These are phyloP conservation scores for Lasiodiplodia sp. DNA, from an alignment of 2,329 filamentous ascomycete species.

Conservation along the genomic window DNA sequence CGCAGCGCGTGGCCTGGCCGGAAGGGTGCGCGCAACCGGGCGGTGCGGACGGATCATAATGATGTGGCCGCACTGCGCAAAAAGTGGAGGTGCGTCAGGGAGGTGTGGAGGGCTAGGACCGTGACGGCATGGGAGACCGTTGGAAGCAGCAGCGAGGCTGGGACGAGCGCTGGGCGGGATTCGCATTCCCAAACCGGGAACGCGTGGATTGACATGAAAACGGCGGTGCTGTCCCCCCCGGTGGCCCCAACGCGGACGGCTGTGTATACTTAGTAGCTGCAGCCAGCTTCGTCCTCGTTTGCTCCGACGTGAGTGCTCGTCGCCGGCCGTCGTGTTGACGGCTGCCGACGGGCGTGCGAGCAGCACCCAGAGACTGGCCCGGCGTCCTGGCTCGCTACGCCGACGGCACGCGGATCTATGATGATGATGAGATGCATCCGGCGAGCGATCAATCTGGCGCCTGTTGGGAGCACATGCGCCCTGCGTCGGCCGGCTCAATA, in stretches of 20 bases:
- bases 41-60: slow-evolving; percentile 17
- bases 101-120: slow-evolving; percentile 39
- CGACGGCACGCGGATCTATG: slow-evolving; percentile 20
- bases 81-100: slow-evolving; percentile 37
- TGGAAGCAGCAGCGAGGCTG: slow-evolving; percentile 28
- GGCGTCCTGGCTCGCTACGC: slow-evolving; percentile 10
- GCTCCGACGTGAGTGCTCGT: neutral
- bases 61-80: slow-evolving; percentile 32
- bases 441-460: slow-evolving; percentile 16
- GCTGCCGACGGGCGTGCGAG: neutral
- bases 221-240: slow-evolving; percentile 11
- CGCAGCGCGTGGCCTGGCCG: slow-evolving; percentile 19
- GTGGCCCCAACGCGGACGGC: slow-evolving; percentile 14
- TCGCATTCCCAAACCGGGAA: slow-evolving; percentile 30
- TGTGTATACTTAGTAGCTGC: neutral
- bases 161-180: slow-evolving; percentile 26
- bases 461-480: slow-evolving; percentile 8
- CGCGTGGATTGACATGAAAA: slow-evolving; percentile 28
- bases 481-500: neutral
- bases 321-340: neutral
- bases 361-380: neutral
- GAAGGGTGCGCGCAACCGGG: neutral
- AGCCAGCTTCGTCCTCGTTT: neutral
- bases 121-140: slow-evolving; percentile 29
- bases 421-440: neutral